Evolutionary conservation across 2,329 filamentous ascomycete species (phyloP).

Genomic region (Hirsutella minnesotensis): DNA sequence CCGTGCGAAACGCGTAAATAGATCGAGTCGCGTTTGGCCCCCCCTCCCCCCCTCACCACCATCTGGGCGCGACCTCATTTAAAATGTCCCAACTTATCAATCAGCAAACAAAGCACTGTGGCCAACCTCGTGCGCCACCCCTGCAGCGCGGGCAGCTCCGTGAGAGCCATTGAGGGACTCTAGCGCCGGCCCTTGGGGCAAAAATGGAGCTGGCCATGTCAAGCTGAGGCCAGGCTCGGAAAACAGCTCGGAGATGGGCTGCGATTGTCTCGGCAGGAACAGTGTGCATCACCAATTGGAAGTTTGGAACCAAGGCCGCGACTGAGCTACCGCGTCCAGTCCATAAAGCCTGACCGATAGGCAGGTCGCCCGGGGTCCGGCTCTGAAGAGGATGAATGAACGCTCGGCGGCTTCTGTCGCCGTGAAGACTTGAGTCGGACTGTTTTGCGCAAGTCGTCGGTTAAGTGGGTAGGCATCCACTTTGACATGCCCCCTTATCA

Average conservation of each 20-base stretch:
- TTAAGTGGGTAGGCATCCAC: too few species aligned
- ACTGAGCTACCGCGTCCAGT: too few species aligned
- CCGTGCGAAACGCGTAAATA: background rate
- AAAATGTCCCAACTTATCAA: constrained; percentile 13
- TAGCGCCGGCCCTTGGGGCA: background rate
- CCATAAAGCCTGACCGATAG: too few species aligned
- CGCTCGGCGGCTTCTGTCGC: too few species aligned
- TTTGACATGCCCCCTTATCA: too few species aligned
- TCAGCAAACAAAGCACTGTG: constrained; percentile 15
- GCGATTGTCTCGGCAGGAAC: background rate
- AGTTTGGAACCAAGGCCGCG: too few species aligned
- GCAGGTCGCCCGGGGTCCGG: too few species aligned
- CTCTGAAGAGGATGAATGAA: too few species aligned
- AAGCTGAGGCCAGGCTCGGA: constrained; percentile 11
- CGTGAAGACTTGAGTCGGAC: too few species aligned
- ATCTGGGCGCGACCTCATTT: background rate
- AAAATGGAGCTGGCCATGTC: background rate
- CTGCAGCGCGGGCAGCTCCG: constrained; percentile 6
- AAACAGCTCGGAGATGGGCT: constrained; percentile 7
- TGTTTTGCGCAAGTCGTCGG: too few species aligned
- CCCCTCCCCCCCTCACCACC: too few species aligned
- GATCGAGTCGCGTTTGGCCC: background rate
- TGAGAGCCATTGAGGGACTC: background rate
- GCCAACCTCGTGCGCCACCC: constrained; percentile 7
- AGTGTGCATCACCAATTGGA: too few species aligned